Conservation (phyloP, 805 yeast genomes). For the Candida krabiensis region DNA sequence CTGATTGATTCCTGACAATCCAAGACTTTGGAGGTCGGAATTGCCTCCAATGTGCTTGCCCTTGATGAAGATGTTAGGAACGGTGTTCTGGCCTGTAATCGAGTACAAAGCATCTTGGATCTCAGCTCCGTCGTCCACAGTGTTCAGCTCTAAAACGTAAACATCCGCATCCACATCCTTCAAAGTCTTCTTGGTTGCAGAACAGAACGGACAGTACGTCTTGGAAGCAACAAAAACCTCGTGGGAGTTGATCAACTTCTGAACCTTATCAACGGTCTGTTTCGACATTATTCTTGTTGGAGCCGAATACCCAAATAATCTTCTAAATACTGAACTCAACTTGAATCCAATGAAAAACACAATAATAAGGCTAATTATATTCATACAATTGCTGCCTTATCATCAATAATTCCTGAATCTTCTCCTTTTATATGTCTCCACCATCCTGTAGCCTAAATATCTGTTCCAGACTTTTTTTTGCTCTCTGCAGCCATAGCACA, state of each 20-base stretch:
- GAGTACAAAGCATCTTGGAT: constrained; percentile 77
- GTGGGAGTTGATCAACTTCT: constrained; percentile 61
- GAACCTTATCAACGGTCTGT: constrained; percentile 56
- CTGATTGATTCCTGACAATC: constrained; percentile 28
- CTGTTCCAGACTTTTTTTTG: too few relatives aligned
- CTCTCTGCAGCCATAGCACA: too few relatives aligned
- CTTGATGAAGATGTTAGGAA: constrained; percentile 86
- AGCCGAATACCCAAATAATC: constrained; percentile 27
- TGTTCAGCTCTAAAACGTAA: constrained; percentile 55
- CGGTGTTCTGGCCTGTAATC: constrained; percentile 88
- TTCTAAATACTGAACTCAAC: constrained; percentile 29
- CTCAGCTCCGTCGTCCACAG: constrained; percentile 66
- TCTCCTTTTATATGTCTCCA: too few relatives aligned
- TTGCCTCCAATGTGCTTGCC: constrained; percentile 97
- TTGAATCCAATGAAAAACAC: constrained; percentile 19
- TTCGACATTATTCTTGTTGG: constrained; percentile 54
- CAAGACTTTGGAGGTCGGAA: constrained; percentile 77
- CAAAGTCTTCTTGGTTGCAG: constrained; percentile 48
- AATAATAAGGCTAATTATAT: constrained; percentile 1
- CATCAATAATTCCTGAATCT: too few relatives aligned
- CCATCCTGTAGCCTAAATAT: too few relatives aligned
- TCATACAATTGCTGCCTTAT: constrained; percentile 8
- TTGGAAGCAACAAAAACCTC: constrained; percentile 81
- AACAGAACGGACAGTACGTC: constrained; percentile 69
- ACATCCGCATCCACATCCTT: constrained; percentile 43